These are phyloP conservation scores for Fusarium chlamydosporum DNA, from an alignment of 2,329 filamentous ascomycete genomes.

Conservation along the genomic window DNA sequence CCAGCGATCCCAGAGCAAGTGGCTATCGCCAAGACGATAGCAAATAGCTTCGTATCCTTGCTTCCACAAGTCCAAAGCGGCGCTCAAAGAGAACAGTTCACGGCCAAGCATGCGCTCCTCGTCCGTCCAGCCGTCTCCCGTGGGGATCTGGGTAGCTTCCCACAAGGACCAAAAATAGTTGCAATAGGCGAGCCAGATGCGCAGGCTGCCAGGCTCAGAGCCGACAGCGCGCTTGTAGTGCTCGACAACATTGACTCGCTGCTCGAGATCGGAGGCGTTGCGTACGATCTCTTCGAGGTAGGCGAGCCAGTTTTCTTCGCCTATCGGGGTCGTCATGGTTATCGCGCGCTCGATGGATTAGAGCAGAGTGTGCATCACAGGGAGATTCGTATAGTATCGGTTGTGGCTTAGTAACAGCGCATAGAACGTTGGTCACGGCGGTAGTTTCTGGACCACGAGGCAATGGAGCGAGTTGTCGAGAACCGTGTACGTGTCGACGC, in stretches of 20 bases:
- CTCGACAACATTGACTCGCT: conserved; percentile 78
- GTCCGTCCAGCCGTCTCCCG: conserved; percentile 68
- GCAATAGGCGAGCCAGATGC: conserved; percentile 82
- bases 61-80: conserved; percentile 77
- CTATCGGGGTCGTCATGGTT: conserved; percentile 71
- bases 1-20: conserved; percentile 84
- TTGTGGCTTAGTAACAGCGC: conserved; percentile 25
- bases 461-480: conserved; percentile 12
- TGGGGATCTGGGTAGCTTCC: conserved; percentile 70
- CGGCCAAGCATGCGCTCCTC: conserved; percentile 78
- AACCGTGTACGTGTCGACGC: conserved; percentile 40
- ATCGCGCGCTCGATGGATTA: conserved; percentile 37
- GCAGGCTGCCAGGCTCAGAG: conserved; percentile 80
- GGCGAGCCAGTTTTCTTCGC: conserved; percentile 83
- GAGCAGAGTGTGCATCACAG: conserved; percentile 48
- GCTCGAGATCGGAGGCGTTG: conserved; percentile 72
- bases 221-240: conserved; percentile 77
- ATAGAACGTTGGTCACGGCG: conserved; percentile 16
- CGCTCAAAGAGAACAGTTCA: conserved; percentile 78
- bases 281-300: conserved; percentile 80
- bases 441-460: conserved; percentile 14
- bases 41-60: conserved; percentile 79
- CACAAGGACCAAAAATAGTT: conserved; percentile 83
- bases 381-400: conserved; percentile 11
- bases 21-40: conserved; percentile 82